Percentiles rank a stretch among this genome's conserved stretches.
These are phyloP conservation scores for Colletotrichum lini DNA, from an alignment of 2,329 filamentous ascomycete species.

Conservation along the genomic window DNA sequence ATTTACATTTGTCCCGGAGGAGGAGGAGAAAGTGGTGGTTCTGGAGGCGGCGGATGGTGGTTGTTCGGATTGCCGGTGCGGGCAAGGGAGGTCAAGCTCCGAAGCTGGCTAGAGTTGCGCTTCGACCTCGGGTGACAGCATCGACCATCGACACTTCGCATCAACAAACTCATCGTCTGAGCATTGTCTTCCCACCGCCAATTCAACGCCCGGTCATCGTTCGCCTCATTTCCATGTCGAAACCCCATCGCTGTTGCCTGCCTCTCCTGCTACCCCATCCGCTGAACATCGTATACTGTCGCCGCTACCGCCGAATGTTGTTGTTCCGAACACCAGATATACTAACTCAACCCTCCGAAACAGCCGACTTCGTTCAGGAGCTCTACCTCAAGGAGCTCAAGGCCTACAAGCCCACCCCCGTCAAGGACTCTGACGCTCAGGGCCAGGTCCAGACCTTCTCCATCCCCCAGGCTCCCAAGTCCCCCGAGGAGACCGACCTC, in stretches of 20 bases:
- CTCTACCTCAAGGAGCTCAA: conserved; percentile 97
- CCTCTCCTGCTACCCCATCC: background rate
- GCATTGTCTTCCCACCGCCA: background rate
- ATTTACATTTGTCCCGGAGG: conserved; percentile 7
- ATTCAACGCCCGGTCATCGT: background rate
- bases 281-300: conserved; percentile 5
- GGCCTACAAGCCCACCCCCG: conserved; percentile 87
- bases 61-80: conserved; percentile 33
- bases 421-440: conserved; percentile 90
- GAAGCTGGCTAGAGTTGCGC: conserved; percentile 26
- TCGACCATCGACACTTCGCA: conserved; percentile 9
- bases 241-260: background rate
- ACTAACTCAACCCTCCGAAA: conserved; percentile 29
- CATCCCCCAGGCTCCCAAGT: conserved; percentile 84
- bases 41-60: conserved; percentile 1
- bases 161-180: background rate
- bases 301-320: background rate
- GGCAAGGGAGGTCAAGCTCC: conserved; percentile 37
- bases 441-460: conserved; percentile 92
- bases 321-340: background rate
- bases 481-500: conserved; percentile 94
- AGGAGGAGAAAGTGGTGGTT: background rate
- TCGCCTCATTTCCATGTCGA: background rate
- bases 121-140: conserved; percentile 23
- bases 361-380: conserved; percentile 98